Evolutionary conservation across 2,329 filamentous ascomycete species (phyloP).

Genomic region (Fusarium nisikadoi): DNA sequence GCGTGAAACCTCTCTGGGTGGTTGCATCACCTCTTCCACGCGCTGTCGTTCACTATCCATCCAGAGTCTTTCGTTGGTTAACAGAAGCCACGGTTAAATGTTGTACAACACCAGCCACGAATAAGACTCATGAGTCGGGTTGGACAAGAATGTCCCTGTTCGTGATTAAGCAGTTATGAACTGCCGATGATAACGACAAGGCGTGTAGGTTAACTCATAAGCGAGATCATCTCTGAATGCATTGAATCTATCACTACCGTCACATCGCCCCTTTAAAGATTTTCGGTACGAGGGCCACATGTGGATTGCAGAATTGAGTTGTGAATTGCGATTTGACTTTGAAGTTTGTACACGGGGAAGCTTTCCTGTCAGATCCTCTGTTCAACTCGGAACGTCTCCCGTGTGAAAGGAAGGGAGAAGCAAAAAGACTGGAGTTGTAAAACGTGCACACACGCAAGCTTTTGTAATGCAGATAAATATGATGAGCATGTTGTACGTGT

Average conservation of each 20-base stretch:
- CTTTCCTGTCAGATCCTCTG: not conserved
- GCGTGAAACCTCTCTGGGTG: constrained; percentile 28
- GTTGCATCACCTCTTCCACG: constrained; percentile 32
- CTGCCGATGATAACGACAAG: constrained; percentile 21
- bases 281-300: not conserved
- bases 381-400: constrained; percentile 23
- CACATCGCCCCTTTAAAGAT: constrained; percentile 15
- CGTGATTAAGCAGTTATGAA: constrained; percentile 14
- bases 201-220: constrained; percentile 19
- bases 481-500: constrained; percentile 6
- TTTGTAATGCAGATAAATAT: constrained; percentile 15
- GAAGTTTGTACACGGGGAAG: constrained; percentile 2
- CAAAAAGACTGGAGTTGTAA: constrained; percentile 20
- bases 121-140: not conserved
- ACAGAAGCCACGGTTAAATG: constrained; percentile 11
- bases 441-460: constrained; percentile 38
- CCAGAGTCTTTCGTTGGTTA: constrained; percentile 3
- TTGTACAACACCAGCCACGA: constrained; percentile 24
- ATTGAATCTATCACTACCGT: constrained; percentile 25
- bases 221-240: constrained; percentile 31
- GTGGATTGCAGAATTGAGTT: not conserved
- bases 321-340: constrained; percentile 6
- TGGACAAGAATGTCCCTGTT: constrained; percentile 8
- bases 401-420: constrained; percentile 16
- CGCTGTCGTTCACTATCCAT: constrained; percentile 9